Base-by-base conservation (phyloP, 208 protist genomes). In the Herpetomonas samuelpessoai region DNA sequence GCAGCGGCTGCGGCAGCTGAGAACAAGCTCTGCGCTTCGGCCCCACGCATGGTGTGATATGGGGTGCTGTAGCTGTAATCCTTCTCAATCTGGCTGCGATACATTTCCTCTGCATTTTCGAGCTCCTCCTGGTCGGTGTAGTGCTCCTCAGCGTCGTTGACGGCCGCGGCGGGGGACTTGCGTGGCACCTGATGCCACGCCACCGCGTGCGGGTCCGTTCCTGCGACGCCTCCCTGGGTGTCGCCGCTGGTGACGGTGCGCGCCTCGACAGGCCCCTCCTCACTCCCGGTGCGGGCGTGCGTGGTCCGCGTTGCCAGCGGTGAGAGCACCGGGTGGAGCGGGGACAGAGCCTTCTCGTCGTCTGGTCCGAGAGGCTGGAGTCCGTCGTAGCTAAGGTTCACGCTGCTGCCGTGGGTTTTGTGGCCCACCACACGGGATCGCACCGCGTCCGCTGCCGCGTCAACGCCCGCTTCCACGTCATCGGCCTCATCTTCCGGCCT, bases 21-120 rank as follows among this genome's bases (percentile, higher is more conserved):
- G 16, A 9, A 7, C 19, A 26, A 27, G 16, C 53, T 22, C 16
- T 54, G 27, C 28, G 28, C 28, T 16, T 21, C 30, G 47, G 24
- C 27, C 16, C 31, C 38, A 10, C 62, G 25, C 3, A 12, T 25
- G 27, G 9, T 21, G 27, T 4, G 71, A 4, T 68, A 57, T 2
- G 65, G 51, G 3, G 81, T 91, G 65, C 78, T 88, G 66, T 88
- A 87, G 65, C 55, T 70, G 74, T 93, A 93, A 60, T 91, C 81
- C 19, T 75, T 76, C 46, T 91, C 83, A 62, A 93, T 93, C 51
- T 93, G 87, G 21, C 55, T 66, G n/a, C 87, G 83, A 57, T 81
- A 93, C 26, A 84, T 75, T 21, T 68, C 65, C 62, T 93, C 83
- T 3, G 85, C 87, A 28, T 71, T 67, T 51, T 79, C 74, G 7